These are phyloP conservation scores for Aureobasidium mangrovei DNA, from an alignment of 2,329 filamentous ascomycete genomes.

Conservation along the genomic window DNA sequence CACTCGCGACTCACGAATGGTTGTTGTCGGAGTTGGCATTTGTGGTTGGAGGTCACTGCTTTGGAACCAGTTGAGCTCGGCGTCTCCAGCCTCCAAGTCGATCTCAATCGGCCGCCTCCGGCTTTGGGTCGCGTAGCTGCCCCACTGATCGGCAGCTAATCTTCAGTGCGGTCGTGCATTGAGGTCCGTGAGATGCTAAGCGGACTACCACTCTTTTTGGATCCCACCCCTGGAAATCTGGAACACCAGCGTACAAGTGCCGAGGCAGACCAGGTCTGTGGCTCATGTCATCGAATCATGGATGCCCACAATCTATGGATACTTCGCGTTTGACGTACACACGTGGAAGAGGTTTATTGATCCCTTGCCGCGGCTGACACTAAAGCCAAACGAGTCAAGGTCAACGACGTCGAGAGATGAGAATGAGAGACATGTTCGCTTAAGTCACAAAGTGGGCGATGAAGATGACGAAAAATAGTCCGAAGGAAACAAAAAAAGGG, in stretches of 20 bases:
- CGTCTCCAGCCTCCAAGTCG: slow-evolving; percentile 7
- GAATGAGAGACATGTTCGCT: too few relatives aligned
- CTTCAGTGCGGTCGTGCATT: neutral
- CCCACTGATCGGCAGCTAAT: slow-evolving; percentile 7
- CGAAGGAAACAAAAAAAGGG: neutral
- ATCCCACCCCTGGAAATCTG: neutral
- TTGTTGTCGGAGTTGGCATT: neutral
- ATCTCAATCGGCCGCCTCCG: neutral
- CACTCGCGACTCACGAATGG: neutral
- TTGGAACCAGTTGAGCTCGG: neutral
- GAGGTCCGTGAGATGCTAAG: too few relatives aligned
- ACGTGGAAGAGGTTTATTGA: slow-evolving; percentile 2
- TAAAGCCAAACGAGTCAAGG: neutral
- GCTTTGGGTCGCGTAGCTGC: neutral
- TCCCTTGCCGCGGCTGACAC: neutral
- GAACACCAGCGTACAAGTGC: neutral
- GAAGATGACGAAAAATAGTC: neutral
- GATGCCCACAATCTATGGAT: neutral
- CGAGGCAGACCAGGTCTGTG: neutral
- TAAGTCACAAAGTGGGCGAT: neutral
- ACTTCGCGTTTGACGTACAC: neutral
- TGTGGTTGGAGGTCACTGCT: neutral
- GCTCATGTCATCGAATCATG: neutral
- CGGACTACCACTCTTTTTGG: neutral
- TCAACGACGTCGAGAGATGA: neutral